Evolutionary conservation across 495 filamentous ascomycete species (phyloP), one percentile per base, ranked within the genome.

Genomic region (Cercophora scortea): DNA sequence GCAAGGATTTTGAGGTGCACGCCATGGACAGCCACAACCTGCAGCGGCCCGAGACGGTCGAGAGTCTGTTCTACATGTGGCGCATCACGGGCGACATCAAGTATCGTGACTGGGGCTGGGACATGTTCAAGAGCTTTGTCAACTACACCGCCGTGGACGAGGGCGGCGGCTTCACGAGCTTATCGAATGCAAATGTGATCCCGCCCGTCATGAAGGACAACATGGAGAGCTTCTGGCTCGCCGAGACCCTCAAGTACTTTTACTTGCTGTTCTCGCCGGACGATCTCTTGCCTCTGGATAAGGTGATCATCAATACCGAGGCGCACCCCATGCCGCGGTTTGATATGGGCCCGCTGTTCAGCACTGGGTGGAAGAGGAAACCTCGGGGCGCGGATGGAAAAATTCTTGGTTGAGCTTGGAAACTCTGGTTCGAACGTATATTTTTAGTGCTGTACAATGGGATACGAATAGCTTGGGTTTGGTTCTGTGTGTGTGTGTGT

Each of bases 21-120:
- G 60, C 70, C 1, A 66, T 79, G 18, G 93, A 99, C 69, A 68
- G 71, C 4, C 93, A 96, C 69, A 99, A 99, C 63, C 75, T 97
- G n/a, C 93, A 96, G 71, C 81, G 93, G 25, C 93, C 93, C 6
- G 94, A 97, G 68, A 96, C 93, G 0, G 82, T 96, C 42, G 93
- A 97, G 68, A 91, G 86, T 49, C 73, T 99, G 45, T 90, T 97
- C 67, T 93, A 97, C 70, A 94, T 99, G 90, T 99, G 92, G 86
- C 84, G 93, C 49, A 92, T 99, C 64, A 99, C 93, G 15, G 90
- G 88, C 32, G 91, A 99, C 52, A 75, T 79, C 25, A 88, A 81
- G 56, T 99, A 99, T 67, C 81, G 93, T 12, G 79, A 96, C 55
- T 97, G 93, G 93, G 93, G 94, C 8, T 99, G 93, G 93, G 84